Conservation (phyloP, 1,139 yeast species). For the Candida labiduridarum region DNA sequence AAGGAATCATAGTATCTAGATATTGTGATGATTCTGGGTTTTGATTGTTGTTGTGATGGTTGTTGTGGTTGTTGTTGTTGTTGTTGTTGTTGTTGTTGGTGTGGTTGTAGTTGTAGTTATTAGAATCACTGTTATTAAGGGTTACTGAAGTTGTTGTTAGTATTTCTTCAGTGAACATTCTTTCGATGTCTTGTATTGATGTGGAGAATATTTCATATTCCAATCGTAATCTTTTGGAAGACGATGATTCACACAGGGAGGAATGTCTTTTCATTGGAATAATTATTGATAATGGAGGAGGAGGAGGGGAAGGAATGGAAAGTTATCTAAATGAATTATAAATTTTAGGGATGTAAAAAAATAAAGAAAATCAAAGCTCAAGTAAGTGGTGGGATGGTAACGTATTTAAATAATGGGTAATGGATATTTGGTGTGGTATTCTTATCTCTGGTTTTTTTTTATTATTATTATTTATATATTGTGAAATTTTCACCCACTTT, state of each 20-base stretch:
- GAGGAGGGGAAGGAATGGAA: background rate
- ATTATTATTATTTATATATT: no score
- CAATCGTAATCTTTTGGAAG: conserved; percentile 26
- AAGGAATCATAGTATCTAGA: conserved; percentile 7
- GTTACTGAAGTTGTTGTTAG: background rate
- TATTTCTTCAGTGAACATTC: conserved; percentile 22
- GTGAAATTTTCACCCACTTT: no score
- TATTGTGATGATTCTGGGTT: conserved; percentile 10
- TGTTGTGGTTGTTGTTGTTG: conserved; percentile 1
- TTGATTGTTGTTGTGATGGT: background rate
- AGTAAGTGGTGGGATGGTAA: no score
- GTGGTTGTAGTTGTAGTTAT: background rate
- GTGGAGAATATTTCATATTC: conserved; percentile 33
- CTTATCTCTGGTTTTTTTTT: no score
- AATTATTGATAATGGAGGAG: background rate
- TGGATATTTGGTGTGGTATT: no score
- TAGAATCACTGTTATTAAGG: conserved; percentile 1
- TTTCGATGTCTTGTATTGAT: conserved; percentile 31
- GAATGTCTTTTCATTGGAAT: conserved; percentile 10
- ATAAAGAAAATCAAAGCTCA: no score
- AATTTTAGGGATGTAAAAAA: no score
- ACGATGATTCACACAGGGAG: conserved; percentile 11
- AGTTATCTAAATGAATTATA: no score
- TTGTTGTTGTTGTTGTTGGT: background rate
- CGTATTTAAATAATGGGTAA: no score